Evolutionary conservation across 345 rosid genomes (phyloP), one percentile per base, ranked within the genome.

Genomic region (Rhodamnia argentea): DNA sequence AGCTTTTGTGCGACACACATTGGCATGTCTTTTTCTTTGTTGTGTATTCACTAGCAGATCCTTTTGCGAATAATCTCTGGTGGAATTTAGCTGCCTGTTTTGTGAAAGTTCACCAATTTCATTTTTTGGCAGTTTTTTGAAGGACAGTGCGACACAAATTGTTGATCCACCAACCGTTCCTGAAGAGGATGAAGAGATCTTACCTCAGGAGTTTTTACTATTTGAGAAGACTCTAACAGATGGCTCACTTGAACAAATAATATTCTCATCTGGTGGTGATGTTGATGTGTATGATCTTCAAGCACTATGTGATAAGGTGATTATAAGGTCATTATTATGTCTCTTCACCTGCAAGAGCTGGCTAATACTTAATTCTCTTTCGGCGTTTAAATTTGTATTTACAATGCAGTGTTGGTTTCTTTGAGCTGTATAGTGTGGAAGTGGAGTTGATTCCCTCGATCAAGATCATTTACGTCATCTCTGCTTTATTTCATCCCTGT

Each of bases 241-340:
- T 90, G 98, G 99, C 42, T 87, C 87, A 84, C 85, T 91, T 82
- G 99, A 97, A 88, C 94, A 94, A 86, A 95, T 97, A 81, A 88
- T 96, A 87, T 97, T 96, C 90, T 96, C 98, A 82, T 96, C 96
- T 2, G 98, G 97, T 78, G 99, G 97, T 87, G 95, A 94, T 75
- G 92, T 97, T 90, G 98, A 97, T 92, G 88, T 97, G 23, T 94
- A 95, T 93, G 98, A 97, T 91, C 98, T 97, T 87, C 94, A 97
- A 91, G 86, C 94, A 82, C 92, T 97, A 26, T 97, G 99, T 89
- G 98, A 97, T 85, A 95, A 96, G 98, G 99, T 95, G 85, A 50
- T 83, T 58, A 7, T 84, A 32, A 24, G 62, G 18, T 82, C 10
- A 59, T 70, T 18, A 26, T 18, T 18, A 12, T 37, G 81, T 70